These are phyloP conservation scores for Chaetomium fimeti DNA, from an alignment of 495 filamentous ascomycete genomes.

Conservation along the genomic window DNA sequence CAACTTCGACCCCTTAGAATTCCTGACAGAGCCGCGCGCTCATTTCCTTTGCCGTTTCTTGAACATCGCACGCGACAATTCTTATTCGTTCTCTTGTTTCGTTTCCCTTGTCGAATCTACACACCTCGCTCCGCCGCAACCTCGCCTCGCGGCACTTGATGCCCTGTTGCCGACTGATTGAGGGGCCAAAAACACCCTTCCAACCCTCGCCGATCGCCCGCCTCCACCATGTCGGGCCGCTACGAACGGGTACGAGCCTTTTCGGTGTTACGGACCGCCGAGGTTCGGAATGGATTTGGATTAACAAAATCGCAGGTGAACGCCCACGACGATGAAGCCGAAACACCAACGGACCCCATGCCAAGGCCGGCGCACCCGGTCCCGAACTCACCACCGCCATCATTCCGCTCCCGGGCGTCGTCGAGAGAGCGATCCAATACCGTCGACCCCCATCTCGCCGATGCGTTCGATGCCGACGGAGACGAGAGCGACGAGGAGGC, in stretches of 20 bases:
- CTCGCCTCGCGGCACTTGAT: constrained; percentile 7
- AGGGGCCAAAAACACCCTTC: not conserved
- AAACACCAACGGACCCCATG: constrained; percentile 37
- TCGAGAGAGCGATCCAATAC: constrained; percentile 58
- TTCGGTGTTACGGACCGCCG: not conserved
- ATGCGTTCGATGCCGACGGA: constrained; percentile 80
- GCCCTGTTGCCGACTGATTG: constrained; percentile 11
- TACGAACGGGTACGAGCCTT: constrained; percentile 75
- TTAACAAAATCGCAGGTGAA: constrained; percentile 40
- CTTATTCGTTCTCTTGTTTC: constrained; percentile 5
- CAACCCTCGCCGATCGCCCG: constrained; percentile 1
- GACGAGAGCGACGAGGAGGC: constrained; percentile 72
- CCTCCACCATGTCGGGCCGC: constrained; percentile 69
- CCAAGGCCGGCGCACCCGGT: constrained; percentile 47
- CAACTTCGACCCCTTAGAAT: not conserved
- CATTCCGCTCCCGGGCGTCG: constrained; percentile 82
- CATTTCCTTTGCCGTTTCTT: constrained; percentile 15
- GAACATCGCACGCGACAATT: not conserved
- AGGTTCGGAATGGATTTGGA: not conserved
- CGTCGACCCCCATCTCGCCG: constrained; percentile 74
- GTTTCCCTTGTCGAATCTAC: not conserved
- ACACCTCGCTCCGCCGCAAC: not conserved
- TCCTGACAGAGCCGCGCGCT: constrained; percentile 9
- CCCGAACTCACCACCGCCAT: constrained; percentile 87
- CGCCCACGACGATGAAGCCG: constrained; percentile 48